These are phyloP conservation scores for Globisporangium uncinulatum DNA, from an alignment of 352 stramenopile genomes.

Conservation along the genomic window DNA sequence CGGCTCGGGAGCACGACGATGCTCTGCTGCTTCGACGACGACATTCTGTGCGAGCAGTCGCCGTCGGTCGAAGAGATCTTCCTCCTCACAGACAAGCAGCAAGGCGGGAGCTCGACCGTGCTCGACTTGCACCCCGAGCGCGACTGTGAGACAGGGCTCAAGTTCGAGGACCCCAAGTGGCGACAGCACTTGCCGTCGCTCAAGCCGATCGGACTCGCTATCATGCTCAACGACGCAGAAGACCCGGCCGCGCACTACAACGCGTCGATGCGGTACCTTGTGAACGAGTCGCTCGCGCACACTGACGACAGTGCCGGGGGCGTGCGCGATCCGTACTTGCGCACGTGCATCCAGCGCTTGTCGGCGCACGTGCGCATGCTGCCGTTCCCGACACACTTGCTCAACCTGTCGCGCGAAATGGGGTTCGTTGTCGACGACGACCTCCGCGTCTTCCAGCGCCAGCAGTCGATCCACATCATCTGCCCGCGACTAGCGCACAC, in stretches of 20 bases:
- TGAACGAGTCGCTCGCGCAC: constrained; percentile 35
- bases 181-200: constrained; percentile 68
- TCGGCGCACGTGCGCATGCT: constrained; percentile 83
- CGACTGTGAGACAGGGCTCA: constrained; percentile 66
- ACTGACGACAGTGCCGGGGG: constrained; percentile 6
- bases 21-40: constrained; percentile 86
- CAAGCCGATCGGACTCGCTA: constrained; percentile 74
- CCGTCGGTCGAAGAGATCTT: constrained; percentile 84
- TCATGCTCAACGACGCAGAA: constrained; percentile 77
- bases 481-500: constrained; percentile 70
- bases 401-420: constrained; percentile 78
- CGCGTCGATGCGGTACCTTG: constrained; percentile 66
- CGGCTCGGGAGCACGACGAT: constrained; percentile 81
- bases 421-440: constrained; percentile 69
- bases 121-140: constrained; percentile 73
- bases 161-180: constrained; percentile 87
- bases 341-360: constrained; percentile 68
- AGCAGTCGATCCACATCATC: constrained; percentile 80
- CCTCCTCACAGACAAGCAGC: constrained; percentile 68
- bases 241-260: constrained; percentile 62
- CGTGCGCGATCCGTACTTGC: constrained; percentile 33
- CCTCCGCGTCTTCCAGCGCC: constrained; percentile 52
- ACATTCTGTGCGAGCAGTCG: constrained; percentile 78
- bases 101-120: constrained; percentile 45
- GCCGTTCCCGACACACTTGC: constrained; percentile 74